phyloP scores from a whole-genome alignment of 352 stramenopile genomes.

The Phytophthora hybrid region DNA sequence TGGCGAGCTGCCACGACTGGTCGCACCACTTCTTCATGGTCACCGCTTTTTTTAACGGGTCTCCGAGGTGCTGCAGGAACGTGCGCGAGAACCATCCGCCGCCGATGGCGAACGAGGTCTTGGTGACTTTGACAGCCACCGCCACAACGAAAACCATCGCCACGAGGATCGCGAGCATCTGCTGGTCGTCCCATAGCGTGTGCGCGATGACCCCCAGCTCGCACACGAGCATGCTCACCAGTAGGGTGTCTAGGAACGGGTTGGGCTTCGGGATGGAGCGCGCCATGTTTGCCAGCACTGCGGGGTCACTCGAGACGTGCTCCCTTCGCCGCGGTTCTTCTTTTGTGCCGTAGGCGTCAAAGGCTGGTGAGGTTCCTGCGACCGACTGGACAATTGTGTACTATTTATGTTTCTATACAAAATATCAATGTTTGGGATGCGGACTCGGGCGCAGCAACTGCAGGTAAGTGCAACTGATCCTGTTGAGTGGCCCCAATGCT shows the following conservation, averaged over 20 bases:
- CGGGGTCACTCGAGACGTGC: conserved; percentile 11
- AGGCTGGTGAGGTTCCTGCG: neutral
- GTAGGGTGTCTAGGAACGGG: conserved; percentile 67
- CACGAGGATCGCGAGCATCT: conserved; percentile 78
- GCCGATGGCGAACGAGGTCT: conserved; percentile 65
- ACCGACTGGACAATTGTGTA: conserved; percentile 4
- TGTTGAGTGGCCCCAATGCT: no score
- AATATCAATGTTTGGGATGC: no score
- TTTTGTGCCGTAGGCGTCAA: conserved; percentile 17
- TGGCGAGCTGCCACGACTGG: conserved; percentile 89
- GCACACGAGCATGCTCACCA: conserved; percentile 63
- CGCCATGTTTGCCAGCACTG: conserved; percentile 47
- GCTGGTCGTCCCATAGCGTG: conserved; percentile 71
- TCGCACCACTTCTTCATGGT: conserved; percentile 92
- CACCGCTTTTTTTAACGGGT: conserved; percentile 83
- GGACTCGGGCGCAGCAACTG: conserved; percentile 11
- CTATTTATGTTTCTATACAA: neutral
- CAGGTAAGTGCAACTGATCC: no score
- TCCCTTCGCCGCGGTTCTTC: conserved; percentile 31
- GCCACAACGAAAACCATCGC: conserved; percentile 72
- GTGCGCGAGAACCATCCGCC: conserved; percentile 81
- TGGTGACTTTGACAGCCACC: conserved; percentile 75
- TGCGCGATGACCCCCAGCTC: conserved; percentile 71
- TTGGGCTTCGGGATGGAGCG: conserved; percentile 74
- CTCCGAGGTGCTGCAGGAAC: conserved; percentile 80